Base-by-base conservation (phyloP, 345 rosid species). In the Carallia pectinifolia region DNA sequence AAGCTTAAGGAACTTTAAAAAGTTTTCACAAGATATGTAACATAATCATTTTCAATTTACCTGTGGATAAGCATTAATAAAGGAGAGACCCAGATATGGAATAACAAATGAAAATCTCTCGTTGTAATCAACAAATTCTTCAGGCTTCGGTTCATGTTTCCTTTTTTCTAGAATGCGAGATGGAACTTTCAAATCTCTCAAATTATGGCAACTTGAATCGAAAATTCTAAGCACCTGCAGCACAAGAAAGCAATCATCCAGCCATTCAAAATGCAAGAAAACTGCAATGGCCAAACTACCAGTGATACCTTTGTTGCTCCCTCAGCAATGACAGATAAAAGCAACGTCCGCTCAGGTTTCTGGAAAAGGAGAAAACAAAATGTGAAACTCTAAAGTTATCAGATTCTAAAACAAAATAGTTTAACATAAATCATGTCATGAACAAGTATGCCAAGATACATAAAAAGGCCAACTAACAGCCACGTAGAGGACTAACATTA, bases 341-440 rank as follows among this genome's bases (percentile, higher is more conserved):
- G 80, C 80, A 93, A 75, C 33, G 77, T 86, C 82, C 97, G 89
- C 79, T 89, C 96, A 9, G 96, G 91, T 76, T 84, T 93, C 98
- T 93, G 97, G 69, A 80, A 73, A 70, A 30, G 29, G 61, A 38
- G 19, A 58, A 19, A 56, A 10, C 16, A 44, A 56, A 54, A 17
- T 23, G 33, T 3, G 29, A 59, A 58, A 60, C n/a, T 1, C 30
- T 15, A 36, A 40, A 56, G 29, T 34, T 48, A 53, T 54, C 18
- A 38, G 19, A 6, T 60, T 59, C 13, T 19, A 8, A 60, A 50
- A 19, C 47, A 68, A 6, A 69, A 66, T 53, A 54, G 48, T 27
- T 77, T 23, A 71, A 27, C 10, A 50, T 36, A 13, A 54, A 63
- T 62, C 54, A 3, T 56, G 60, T 23, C 15, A 44, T 40, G 5